Conservation (phyloP, 164 flowering plant species). For the Saururus chinensis region DNA sequence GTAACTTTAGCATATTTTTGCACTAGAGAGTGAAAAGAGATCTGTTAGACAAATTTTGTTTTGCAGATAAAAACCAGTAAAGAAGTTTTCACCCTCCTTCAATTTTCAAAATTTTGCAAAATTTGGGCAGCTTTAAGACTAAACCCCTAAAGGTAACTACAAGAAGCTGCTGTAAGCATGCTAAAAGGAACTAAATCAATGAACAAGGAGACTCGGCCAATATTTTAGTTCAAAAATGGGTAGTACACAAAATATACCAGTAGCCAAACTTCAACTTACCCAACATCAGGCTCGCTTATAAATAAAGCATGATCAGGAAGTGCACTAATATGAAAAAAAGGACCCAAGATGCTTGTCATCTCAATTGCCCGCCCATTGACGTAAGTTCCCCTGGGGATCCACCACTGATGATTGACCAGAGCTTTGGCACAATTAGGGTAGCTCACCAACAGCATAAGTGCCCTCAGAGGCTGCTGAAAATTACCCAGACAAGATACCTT, state of each 20-base stretch:
- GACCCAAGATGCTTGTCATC: conserved; percentile 92
- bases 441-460: conserved; percentile 49
- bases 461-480: conserved; percentile 84
- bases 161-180: no score
- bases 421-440: conserved; percentile 62
- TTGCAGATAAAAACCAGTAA: background rate
- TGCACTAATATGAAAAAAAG: conserved; percentile 93
- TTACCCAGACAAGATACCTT: conserved; percentile 83
- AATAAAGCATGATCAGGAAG: conserved; percentile 75
- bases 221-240: background rate
- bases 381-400: conserved; percentile 66
- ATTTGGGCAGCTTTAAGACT: no score
- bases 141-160: no score
- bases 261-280: conserved; percentile 40
- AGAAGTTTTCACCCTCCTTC: no score
- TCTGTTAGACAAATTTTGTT: no score
- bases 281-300: conserved; percentile 89
- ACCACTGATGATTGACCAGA: conserved; percentile 76
- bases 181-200: no score
- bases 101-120: no score
- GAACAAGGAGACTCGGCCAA: background rate
- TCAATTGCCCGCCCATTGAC: conserved; percentile 88
- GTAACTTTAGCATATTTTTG: no score
- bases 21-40: no score
- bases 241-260: background rate